These are phyloP conservation scores for Pulicaria dysenterica DNA, from an alignment of 129 eudicot genomes.

Conservation along the genomic window DNA sequence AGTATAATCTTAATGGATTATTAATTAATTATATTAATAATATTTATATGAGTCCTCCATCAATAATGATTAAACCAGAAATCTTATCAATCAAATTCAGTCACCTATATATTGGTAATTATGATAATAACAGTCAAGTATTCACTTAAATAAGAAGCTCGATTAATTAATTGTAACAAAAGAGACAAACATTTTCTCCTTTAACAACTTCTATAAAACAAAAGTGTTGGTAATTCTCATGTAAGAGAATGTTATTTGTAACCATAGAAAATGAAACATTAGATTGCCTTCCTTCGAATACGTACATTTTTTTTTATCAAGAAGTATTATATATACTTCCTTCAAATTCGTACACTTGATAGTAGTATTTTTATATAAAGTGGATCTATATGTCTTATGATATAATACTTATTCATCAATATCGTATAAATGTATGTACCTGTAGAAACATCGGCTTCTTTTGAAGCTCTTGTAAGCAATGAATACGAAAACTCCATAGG, in stretches of 20 bases:
- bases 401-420: neutral
- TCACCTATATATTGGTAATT: neutral
- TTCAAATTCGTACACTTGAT: neutral
- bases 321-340: too few relatives aligned
- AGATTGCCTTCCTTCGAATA: neutral
- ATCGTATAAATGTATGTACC: slow-evolving; percentile 18
- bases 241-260: neutral
- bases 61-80: neutral
- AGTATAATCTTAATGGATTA: neutral
- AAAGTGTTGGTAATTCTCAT: neutral
- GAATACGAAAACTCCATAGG: neutral
- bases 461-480: neutral
- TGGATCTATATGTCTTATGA: neutral
- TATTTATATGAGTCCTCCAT: neutral
- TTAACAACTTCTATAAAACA: neutral
- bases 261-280: neutral
- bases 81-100: neutral
- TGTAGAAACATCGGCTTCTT: slow-evolving; percentile 11
- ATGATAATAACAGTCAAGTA: neutral
- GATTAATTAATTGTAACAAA: neutral
- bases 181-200: neutral
- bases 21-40: neutral
- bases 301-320: too few relatives aligned
- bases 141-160: neutral
- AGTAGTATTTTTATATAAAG: neutral